A percentile compares a stretch with the other conserved stretches of the same genome.
Evolutionary conservation across 1,284 basidiomycete genomes (phyloP).

Genomic region (Tilletia horrida): DNA sequence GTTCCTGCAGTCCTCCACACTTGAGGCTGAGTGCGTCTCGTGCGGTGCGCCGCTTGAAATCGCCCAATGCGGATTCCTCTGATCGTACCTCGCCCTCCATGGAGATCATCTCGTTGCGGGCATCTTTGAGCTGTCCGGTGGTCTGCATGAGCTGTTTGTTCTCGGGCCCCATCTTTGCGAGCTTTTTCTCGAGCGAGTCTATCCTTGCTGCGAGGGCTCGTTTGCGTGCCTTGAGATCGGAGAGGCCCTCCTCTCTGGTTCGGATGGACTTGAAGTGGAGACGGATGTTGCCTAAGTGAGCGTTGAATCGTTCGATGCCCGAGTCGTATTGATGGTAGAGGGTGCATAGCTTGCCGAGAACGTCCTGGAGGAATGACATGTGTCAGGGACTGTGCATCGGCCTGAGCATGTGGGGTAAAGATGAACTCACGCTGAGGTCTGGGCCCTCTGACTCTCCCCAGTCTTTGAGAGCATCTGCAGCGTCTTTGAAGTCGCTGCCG

Average conservation of each 20-base stretch:
- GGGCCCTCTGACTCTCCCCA: slow-evolving; percentile 85
- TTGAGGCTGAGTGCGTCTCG: slow-evolving; percentile 76
- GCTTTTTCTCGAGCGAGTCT: slow-evolving; percentile 82
- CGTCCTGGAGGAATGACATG: slow-evolving; percentile 72
- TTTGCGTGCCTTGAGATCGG: slow-evolving; percentile 71
- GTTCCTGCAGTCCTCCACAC: slow-evolving; percentile 81
- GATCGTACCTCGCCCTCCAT: slow-evolving; percentile 79
- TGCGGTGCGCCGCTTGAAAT: slow-evolving; percentile 73
- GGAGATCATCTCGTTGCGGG: slow-evolving; percentile 70
- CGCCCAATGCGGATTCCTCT: slow-evolving; percentile 76
- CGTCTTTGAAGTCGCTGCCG: slow-evolving; percentile 67
- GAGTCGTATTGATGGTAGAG: slow-evolving; percentile 70
- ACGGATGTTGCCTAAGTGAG: slow-evolving; percentile 69
- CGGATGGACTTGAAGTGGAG: slow-evolving; percentile 65
- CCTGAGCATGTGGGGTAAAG: not conserved
- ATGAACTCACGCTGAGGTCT: slow-evolving; percentile 73
- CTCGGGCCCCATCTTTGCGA: slow-evolving; percentile 81
- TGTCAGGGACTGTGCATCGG: not conserved
- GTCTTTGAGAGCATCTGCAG: slow-evolving; percentile 69
- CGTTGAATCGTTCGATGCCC: slow-evolving; percentile 70
- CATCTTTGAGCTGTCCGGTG: slow-evolving; percentile 69
- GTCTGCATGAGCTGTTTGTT: slow-evolving; percentile 79
- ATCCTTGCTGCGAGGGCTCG: slow-evolving; percentile 69
- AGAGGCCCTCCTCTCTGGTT: slow-evolving; percentile 76
- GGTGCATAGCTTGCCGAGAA: slow-evolving; percentile 68